Base-by-base conservation (phyloP, 2,329 filamentous ascomycete genomes). In the Botrytis elliptica region DNA sequence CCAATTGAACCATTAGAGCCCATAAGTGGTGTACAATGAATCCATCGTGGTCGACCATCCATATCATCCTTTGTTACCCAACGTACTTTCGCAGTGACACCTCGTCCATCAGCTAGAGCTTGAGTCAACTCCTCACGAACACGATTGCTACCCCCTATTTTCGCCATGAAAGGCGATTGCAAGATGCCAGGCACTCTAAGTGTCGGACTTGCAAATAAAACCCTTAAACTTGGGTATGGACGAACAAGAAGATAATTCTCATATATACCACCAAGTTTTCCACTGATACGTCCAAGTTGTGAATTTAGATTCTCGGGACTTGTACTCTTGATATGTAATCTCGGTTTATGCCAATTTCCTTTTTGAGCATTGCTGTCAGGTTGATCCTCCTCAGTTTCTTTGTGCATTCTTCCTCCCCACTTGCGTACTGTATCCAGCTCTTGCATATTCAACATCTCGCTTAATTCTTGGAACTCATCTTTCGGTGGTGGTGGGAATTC, bases 11-110 rank as follows among this genome's bases (percentile, higher is more conserved):
- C 90, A 75, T 90, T 90, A 60, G 86, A 86, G 4, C 91, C 91
- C 5, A 92, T 82, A 5, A 94, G 83, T 4, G 92, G 92, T 36
- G 92, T 94, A 79, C 91, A 92, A 80, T 94, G 92, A 59, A 94
- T 91, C 92, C 92, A 94, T 62, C 91, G 86, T 67, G 87, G 86
- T 29, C 91, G 86, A 0, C 91, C 92, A 29, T 84, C 82, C 0
- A 71, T 52, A 49, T 86, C 84, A 8, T 82, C 82, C 62, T 84
- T 84, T 64, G 85, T 86, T 1, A 93, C 83, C 92, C 92, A 95
- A 70, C 88, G 88, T 22, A 95, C 88, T 79, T 93, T 93, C 6
- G 91, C 91, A 1, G 92, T 94, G 8, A 94, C 90, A 65, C 91
- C 90, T 63, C 89, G 88, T 0, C 91, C 91, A 77, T 91, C 87